These are phyloP conservation scores for Trichoderma sp. DNA, from an alignment of 2,329 filamentous ascomycete genomes.

Conservation along the genomic window DNA sequence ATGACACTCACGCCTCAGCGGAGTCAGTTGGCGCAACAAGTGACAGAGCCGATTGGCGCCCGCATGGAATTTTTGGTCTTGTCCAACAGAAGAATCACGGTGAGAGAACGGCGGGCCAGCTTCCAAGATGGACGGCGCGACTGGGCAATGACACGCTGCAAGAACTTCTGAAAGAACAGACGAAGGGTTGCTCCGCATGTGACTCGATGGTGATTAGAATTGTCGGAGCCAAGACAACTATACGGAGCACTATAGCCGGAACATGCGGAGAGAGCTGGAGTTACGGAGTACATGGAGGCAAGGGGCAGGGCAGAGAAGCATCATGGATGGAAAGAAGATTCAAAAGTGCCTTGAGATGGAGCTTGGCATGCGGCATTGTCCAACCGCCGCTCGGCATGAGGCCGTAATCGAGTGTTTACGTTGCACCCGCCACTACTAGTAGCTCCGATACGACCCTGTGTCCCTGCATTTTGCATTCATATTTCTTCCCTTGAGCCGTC, in stretches of 20 bases:
- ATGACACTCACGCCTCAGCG: background rate
- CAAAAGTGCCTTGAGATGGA: constrained; percentile 8
- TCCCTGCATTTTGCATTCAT: background rate
- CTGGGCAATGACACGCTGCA: constrained; percentile 3
- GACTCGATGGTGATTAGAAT: too few relatives aligned
- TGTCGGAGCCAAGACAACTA: background rate
- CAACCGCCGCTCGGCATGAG: background rate
- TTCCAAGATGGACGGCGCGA: background rate
- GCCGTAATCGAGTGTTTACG: background rate
- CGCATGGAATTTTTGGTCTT: background rate
- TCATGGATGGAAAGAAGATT: background rate
- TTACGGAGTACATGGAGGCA: background rate
- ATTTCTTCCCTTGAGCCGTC: background rate
- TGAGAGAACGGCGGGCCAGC: background rate
- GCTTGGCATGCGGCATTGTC: background rate
- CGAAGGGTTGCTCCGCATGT: background rate
- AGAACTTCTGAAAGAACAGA: background rate
- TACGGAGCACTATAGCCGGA: background rate
- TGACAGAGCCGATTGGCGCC: background rate
- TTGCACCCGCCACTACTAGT: background rate
- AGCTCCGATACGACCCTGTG: background rate
- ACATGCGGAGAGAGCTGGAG: background rate
- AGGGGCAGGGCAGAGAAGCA: background rate
- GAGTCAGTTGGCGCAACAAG: background rate
- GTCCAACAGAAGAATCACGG: background rate